Conservation (phyloP, 441 rosid species). For the Manihot esculenta region DNA sequence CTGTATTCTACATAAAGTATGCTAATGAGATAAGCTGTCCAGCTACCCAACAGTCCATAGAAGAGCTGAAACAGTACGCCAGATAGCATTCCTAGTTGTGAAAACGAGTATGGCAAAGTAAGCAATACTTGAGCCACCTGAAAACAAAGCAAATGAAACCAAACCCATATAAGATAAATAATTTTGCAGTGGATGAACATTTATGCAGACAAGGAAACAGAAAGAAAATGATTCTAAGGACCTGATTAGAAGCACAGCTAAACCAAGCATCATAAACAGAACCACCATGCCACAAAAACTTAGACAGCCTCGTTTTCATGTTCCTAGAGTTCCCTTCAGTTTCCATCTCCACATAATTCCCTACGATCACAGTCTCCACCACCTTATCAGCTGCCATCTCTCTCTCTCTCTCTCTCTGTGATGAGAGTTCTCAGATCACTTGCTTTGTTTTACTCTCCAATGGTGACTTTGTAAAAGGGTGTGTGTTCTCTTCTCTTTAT, state of each 20-base stretch:
- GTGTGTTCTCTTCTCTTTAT: too few relatives aligned
- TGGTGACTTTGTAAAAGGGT: background rate
- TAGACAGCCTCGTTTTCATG: constrained; percentile 63
- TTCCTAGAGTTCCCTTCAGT: constrained; percentile 56
- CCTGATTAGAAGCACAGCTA: constrained; percentile 97
- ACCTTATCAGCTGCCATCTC: constrained; percentile 57
- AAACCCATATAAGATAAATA: background rate
- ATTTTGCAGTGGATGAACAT: too few relatives aligned
- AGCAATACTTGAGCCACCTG: constrained; percentile 96
- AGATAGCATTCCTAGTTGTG: constrained; percentile 88
- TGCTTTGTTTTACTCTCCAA: background rate
- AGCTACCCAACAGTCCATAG: constrained; percentile 88
- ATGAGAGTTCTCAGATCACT: background rate
- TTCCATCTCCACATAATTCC: constrained; percentile 96
- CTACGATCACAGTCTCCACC: constrained; percentile 79
- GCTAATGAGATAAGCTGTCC: constrained; percentile 98
- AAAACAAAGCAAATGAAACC: background rate
- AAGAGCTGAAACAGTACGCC: constrained; percentile 84
- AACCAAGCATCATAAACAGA: constrained; percentile 99
- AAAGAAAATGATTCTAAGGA: too few relatives aligned
- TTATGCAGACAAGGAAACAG: too few relatives aligned
- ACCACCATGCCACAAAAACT: constrained; percentile 90
- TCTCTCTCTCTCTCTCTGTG: constrained; percentile 3
- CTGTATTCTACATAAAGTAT: constrained; percentile 90
- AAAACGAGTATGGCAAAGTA: constrained; percentile 91